Conservation (phyloP, 345 rosid genomes). For the Corchorus capsularis region DNA sequence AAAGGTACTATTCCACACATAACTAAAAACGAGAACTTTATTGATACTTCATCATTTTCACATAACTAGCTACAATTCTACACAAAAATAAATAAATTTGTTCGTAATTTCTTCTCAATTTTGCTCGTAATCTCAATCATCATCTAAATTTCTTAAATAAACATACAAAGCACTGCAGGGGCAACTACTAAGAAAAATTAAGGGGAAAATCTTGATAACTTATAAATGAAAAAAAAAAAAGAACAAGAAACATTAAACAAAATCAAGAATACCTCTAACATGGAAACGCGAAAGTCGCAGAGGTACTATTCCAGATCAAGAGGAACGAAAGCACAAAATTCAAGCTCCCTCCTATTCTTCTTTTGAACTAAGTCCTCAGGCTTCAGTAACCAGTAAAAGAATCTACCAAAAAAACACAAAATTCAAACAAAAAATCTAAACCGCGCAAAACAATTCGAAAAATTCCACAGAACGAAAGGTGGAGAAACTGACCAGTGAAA, state of each 20-base stretch:
- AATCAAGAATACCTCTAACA: conserved; percentile 13
- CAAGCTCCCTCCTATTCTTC: not conserved
- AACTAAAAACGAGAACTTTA: not conserved
- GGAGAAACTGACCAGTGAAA: not conserved
- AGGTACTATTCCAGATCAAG: conserved; percentile 1
- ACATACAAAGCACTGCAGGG: not conserved
- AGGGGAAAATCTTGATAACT: not conserved
- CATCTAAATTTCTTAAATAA: not conserved
- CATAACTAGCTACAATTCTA: not conserved
- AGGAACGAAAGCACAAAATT: conserved; percentile 1
- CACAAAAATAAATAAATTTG: not conserved
- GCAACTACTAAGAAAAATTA: not conserved
- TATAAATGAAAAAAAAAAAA: not conserved
- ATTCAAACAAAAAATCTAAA: not conserved
- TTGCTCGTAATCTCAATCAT: not conserved
- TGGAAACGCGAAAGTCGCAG: not conserved
- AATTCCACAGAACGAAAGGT: not conserved
- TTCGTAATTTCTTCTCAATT: not conserved
- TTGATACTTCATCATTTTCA: not conserved
- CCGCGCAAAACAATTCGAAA: not conserved
- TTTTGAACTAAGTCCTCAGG: not conserved
- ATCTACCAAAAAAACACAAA: not conserved
- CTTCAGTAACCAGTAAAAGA: not conserved
- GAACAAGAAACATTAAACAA: not conserved
- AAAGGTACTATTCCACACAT: not conserved